Conservation (phyloP, 2,329 filamentous ascomycete genomes). For the Alternaria sp. region DNA sequence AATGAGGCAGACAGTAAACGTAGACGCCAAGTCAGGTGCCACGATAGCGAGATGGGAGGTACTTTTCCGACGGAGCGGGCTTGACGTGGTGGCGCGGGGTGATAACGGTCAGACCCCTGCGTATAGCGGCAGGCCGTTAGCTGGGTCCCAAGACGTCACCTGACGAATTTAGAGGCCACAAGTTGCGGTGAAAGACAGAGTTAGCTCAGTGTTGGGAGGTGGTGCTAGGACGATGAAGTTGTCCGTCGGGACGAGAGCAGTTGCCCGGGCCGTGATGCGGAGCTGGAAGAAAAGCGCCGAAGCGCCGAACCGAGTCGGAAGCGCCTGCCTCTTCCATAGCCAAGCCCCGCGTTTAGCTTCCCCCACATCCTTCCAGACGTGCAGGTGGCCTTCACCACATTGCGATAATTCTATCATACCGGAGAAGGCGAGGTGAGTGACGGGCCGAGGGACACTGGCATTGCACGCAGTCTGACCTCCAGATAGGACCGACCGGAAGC, state of each 20-base stretch:
- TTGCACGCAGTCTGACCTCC: constrained; percentile 43
- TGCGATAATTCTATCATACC: background rate
- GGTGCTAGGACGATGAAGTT: background rate
- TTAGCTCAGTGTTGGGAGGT: background rate
- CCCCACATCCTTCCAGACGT: constrained; percentile 6
- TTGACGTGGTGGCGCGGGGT: constrained; percentile 2
- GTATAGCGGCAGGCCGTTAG: background rate
- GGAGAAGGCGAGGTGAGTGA: constrained; percentile 6
- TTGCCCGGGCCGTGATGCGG: constrained; percentile 7
- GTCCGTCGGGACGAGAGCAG: constrained; percentile 3
- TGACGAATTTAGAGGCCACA: background rate
- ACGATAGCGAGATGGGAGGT: background rate
- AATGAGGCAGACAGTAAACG: background rate
- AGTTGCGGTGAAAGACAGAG: constrained; percentile 7
- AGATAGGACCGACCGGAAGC: background rate
- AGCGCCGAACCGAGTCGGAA: constrained; percentile 5
- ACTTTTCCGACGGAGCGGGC: constrained; percentile 1
- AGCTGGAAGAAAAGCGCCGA: background rate
- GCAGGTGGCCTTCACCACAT: constrained; percentile 2
- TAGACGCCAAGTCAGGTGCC: background rate
- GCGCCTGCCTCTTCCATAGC: constrained; percentile 2
- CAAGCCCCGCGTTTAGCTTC: constrained; percentile 17
- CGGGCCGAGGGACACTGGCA: too few relatives aligned
- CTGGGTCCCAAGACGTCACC: background rate
- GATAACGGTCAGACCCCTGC: constrained; percentile 1